Evolutionary conservation across 208 protist species (phyloP), one percentile per base, ranked within the genome.

Genomic region (Eutreptiella sp.): DNA sequence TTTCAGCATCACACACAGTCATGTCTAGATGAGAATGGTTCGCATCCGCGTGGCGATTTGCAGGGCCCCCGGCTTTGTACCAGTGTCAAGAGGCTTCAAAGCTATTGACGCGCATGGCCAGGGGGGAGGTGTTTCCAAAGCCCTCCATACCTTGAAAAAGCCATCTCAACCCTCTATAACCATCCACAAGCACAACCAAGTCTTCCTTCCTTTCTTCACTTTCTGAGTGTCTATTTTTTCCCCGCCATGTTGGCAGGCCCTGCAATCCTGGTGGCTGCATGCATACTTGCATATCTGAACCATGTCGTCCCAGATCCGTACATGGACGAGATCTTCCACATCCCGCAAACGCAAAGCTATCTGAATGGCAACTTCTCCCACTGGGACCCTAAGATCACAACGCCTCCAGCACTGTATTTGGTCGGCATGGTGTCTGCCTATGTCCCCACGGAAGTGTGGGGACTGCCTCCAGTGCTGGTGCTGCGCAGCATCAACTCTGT

Each of bases 271-370:
- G n/a, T n/a, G n/a, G n/a, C n/a, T n/a, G n/a, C n/a, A n/a, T n/a
- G n/a, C n/a, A n/a, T n/a, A 23, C 29, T 50, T 14, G 19, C 14
- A 16, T 50, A 39, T 27, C 16, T 50, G 45, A 38, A 42, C 35
- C 16, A 41, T 41, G 38, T 16, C 11, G 53, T 61, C 11, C 7
- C 36, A 11, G 53, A 52, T 11, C 53, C 53, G 23, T 61, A 61
- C 38, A 61, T 61, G 53, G 53, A 70, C 43, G 64, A 70, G 57
- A 26, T 24, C 1, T 70, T 70, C 33, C 64, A 70, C 34, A 33
- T 35, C 0, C 2, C 19, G 1, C 53, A 65, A 46, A 55, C 64
- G 43, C 32, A 36, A 19, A 1, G 26, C 4, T 70, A 70, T 34
- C 43, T 66, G 28, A 19, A 2, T 2, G 39, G 26, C 0, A 1